These are phyloP conservation scores for Apiospora hydei DNA, from an alignment of 2,329 filamentous ascomycete genomes.

Conservation along the genomic window DNA sequence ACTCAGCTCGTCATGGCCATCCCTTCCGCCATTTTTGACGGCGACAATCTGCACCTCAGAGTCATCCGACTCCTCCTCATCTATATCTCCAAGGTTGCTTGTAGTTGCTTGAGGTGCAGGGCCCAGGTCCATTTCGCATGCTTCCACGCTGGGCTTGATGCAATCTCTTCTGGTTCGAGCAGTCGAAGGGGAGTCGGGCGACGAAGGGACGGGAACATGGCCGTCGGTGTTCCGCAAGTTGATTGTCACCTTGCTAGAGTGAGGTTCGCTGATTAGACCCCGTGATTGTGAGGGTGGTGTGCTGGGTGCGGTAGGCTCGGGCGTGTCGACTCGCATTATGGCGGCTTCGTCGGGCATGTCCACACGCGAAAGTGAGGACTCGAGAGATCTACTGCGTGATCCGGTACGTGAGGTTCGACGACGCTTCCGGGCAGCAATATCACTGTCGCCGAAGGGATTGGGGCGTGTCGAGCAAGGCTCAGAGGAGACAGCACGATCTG, in stretches of 20 bases:
- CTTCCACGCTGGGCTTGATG: constrained; percentile 56
- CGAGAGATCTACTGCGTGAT: constrained; percentile 61
- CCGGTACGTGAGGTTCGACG: constrained; percentile 65
- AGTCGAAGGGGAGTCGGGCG: constrained; percentile 51
- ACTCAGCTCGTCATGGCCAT: constrained; percentile 20
- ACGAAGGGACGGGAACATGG: constrained; percentile 50
- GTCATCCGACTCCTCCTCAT: constrained; percentile 47
- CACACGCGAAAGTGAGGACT: constrained; percentile 44
- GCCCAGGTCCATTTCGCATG: constrained; percentile 49
- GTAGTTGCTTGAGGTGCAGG: constrained; percentile 28
- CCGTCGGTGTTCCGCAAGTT: constrained; percentile 59
- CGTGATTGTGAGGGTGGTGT: constrained; percentile 50
- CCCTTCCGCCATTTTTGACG: constrained; percentile 41
- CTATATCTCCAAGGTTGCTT: constrained; percentile 40
- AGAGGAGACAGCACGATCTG: constrained; percentile 66
- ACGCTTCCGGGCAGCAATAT: constrained; percentile 62
- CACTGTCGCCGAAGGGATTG: constrained; percentile 69
- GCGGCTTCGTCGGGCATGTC: constrained; percentile 39
- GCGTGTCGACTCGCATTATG: constrained; percentile 51
- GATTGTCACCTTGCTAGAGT: constrained; percentile 66
- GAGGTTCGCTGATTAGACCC: constrained; percentile 47
- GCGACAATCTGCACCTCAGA: constrained; percentile 41
- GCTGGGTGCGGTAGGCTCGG: constrained; percentile 47
- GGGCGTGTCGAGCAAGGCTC: constrained; percentile 69
- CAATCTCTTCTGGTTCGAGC: constrained; percentile 36